Percentiles rank a stretch among this genome's conserved stretches.
phyloP scores from a whole-genome alignment of 805 yeast species.

The Tetrapisispora fleetii region DNA sequence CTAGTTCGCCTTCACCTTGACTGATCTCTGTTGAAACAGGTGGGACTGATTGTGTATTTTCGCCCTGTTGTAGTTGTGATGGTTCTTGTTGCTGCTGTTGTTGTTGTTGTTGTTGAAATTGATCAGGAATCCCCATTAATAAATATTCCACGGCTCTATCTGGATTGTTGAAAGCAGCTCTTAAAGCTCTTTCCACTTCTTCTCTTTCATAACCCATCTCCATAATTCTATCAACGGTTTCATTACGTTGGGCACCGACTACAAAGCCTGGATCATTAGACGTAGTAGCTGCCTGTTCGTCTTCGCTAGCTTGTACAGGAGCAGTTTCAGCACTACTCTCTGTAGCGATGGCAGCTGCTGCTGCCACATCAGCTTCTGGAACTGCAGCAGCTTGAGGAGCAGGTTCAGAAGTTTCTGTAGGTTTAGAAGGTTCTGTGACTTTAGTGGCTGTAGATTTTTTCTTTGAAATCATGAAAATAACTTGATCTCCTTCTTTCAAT shows the following conservation, averaged over 20 bases:
- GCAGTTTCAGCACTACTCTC: conserved; percentile 12
- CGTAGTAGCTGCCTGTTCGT: conserved; percentile 19
- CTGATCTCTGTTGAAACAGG: conserved; percentile 6
- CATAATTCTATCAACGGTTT: conserved; percentile 71
- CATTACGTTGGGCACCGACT: conserved; percentile 67
- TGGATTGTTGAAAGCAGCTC: conserved; percentile 95
- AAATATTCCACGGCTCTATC: conserved; percentile 96
- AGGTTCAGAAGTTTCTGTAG: conserved; percentile 9
- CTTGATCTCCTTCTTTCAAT: conserved; percentile 74
- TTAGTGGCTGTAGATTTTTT: conserved; percentile 25
- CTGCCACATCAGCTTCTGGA: no score
- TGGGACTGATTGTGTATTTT: conserved; percentile 9
- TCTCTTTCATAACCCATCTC: conserved; percentile 92
- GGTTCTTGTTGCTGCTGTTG: conserved; percentile 26
- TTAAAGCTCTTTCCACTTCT: conserved; percentile 80
- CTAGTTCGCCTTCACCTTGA: conserved; percentile 1
- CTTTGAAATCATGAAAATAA: conserved; percentile 83
- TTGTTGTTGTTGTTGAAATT: conserved; percentile 32
- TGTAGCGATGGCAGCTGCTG: conserved; percentile 17
- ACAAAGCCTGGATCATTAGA: conserved; percentile 50
- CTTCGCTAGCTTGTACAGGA: conserved; percentile 10
- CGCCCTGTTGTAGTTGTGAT: conserved; percentile 7
- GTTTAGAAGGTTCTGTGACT: conserved; percentile 18
- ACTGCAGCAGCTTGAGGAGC: conserved; percentile 12
- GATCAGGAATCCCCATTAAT: conserved; percentile 79